phyloP scores from a whole-genome alignment of 495 filamentous ascomycete genomes.

The Penicillium cinerascens region DNA sequence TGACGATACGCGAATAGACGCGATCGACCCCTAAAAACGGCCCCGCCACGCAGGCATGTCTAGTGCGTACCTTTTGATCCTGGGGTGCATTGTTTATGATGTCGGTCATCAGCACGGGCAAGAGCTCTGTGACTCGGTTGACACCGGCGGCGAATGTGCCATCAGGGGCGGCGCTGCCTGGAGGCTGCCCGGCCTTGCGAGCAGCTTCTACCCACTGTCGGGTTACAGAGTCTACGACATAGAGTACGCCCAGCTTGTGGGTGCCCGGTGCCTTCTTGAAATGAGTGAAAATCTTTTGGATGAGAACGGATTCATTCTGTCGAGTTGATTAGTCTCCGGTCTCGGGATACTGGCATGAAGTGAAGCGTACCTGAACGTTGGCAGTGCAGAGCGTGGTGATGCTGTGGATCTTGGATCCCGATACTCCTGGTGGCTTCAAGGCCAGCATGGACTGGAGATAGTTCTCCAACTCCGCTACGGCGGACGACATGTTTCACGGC shows the following conservation, averaged over 20 bases:
- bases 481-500: conserved; percentile 60
- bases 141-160: conserved; percentile 94
- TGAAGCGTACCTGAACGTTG: conserved; percentile 82
- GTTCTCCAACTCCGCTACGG: conserved; percentile 85
- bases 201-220: conserved; percentile 97
- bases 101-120: conserved; percentile 93
- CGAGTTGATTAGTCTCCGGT: conserved; percentile 31
- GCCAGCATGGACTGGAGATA: conserved; percentile 86
- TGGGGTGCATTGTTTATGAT: conserved; percentile 83
- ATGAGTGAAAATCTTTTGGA: conserved; percentile 93
- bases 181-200: conserved; percentile 74
- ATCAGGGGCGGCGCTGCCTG: conserved; percentile 72
- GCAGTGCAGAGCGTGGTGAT: conserved; percentile 81
- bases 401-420: conserved; percentile 79
- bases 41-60: conserved; percentile 24
- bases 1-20: too few relatives aligned
- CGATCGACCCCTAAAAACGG: background rate
- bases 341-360: background rate
- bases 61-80: conserved; percentile 96
- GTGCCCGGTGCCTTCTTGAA: conserved; percentile 94
- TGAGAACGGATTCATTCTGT: conserved; percentile 91
- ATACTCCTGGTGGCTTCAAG: conserved; percentile 90
- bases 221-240: conserved; percentile 99
- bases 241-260: conserved; percentile 98
- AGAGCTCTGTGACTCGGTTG: conserved; percentile 91